These are phyloP conservation scores for Ceratocystis papillata DNA, from an alignment of 2,329 filamentous ascomycete species.

Conservation along the genomic window DNA sequence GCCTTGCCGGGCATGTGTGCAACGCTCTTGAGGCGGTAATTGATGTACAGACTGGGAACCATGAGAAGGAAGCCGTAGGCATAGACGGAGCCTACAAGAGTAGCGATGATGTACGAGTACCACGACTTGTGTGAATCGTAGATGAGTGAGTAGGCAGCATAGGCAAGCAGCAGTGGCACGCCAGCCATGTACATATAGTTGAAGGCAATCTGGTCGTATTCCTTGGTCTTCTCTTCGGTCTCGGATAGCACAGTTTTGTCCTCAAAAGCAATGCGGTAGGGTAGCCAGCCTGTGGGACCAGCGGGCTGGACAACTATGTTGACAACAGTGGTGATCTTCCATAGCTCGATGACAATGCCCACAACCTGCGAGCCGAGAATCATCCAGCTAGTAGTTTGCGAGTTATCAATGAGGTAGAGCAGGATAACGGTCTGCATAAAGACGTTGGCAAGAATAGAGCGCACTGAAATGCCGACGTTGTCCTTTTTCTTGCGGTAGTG, in stretches of 20 bases:
- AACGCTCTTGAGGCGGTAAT: slow-evolving; percentile 90
- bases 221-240: slow-evolving; percentile 94
- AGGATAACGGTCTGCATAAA: slow-evolving; percentile 97
- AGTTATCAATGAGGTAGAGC: slow-evolving; percentile 93
- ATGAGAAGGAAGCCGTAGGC: slow-evolving; percentile 99
- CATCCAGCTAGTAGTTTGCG: slow-evolving; percentile 98
- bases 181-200: slow-evolving; percentile 89
- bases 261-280: slow-evolving; percentile 75
- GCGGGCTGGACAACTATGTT: slow-evolving; percentile 70
- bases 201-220: slow-evolving; percentile 97
- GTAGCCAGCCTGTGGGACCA: slow-evolving; percentile 57
- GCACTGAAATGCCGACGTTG: slow-evolving; percentile 89
- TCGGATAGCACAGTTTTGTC: slow-evolving; percentile 95
- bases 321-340: slow-evolving; percentile 95
- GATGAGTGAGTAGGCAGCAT: slow-evolving; percentile 79
- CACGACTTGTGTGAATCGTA: slow-evolving; percentile 96
- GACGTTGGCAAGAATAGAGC: slow-evolving; percentile 91
- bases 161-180: slow-evolving; percentile 78
- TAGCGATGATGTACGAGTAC: slow-evolving; percentile 94
- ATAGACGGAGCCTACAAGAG: slow-evolving; percentile 89
- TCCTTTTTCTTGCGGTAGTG: slow-evolving; percentile 99
- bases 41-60: slow-evolving; percentile 95
- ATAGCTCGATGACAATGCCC: slow-evolving; percentile 58
- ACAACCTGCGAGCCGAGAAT: slow-evolving; percentile 88
- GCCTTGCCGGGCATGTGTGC: slow-evolving; percentile 95